phyloP scores from a whole-genome alignment of 176 grass and related monocot genomes.

The Olyra latifolia region DNA sequence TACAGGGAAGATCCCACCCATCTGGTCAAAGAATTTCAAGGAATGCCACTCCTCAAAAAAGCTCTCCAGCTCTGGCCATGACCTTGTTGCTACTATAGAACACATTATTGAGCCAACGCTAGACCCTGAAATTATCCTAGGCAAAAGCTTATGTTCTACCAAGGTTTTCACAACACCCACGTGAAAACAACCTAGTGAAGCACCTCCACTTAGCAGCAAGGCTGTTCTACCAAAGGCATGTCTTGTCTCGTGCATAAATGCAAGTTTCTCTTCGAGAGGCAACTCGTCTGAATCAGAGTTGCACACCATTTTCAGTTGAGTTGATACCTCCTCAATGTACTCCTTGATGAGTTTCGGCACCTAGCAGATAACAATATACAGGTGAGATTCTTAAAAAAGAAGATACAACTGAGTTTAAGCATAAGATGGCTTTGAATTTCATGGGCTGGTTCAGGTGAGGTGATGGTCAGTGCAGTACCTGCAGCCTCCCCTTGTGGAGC shows the following conservation, averaged over 20 bases:
- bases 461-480: constrained; percentile 36
- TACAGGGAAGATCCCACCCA: constrained; percentile 82
- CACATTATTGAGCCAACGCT: constrained; percentile 92
- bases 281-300: constrained; percentile 86
- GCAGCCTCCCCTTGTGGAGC: constrained; percentile 78
- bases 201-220: constrained; percentile 83
- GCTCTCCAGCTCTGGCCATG: constrained; percentile 84
- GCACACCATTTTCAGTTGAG: constrained; percentile 90
- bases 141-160: constrained; percentile 81
- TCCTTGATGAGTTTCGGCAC: constrained; percentile 94
- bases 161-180: constrained; percentile 86
- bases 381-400: neutral
- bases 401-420: neutral
- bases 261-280: constrained; percentile 81
- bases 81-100: constrained; percentile 71
- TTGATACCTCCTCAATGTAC: constrained; percentile 93
- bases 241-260: constrained; percentile 95
- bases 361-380: constrained; percentile 24
- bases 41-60: constrained; percentile 98
- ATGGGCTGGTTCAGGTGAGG: neutral
- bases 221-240: constrained; percentile 92
- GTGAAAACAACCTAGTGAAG: constrained; percentile 86
- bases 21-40: constrained; percentile 88
- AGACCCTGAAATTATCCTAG: constrained; percentile 88
- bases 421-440: neutral